Evolutionary conservation across 176 grass and related monocot species (phyloP).

Genomic region (Oropetium thomaeum): DNA sequence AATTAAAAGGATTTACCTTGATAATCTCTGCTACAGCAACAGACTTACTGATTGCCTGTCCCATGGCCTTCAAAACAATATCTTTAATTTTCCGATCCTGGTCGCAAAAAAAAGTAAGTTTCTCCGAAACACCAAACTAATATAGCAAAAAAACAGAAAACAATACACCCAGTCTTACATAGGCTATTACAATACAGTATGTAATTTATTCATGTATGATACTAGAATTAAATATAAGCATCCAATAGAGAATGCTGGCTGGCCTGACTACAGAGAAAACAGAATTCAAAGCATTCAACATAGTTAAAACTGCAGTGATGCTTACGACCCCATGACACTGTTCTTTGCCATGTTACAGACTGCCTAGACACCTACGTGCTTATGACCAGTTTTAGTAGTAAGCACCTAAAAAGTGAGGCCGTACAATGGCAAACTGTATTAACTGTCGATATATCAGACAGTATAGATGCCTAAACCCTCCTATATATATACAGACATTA

Average conservation of each 20-base stretch:
- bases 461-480: neutral
- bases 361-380: neutral
- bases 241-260: neutral
- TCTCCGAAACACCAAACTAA: neutral
- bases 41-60: constrained; percentile 91
- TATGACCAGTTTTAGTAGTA: neutral
- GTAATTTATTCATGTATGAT: neutral
- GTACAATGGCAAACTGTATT: neutral
- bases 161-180: neutral
- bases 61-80: constrained; percentile 97
- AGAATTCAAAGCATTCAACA: neutral
- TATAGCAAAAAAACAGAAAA: neutral
- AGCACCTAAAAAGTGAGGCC: neutral
- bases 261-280: neutral
- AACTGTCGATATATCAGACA: neutral
- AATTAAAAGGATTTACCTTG: constrained; percentile 49
- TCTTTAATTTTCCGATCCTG: constrained; percentile 79
- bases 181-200: neutral
- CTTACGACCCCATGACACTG: neutral
- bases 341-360: neutral
- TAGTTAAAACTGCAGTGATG: neutral
- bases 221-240: neutral
- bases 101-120: neutral
- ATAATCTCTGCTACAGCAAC: constrained; percentile 93
- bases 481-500: neutral